Evolutionary conservation across 2,329 filamentous ascomycete genomes (phyloP).

Genomic region (Diaporthe ilicicola): DNA sequence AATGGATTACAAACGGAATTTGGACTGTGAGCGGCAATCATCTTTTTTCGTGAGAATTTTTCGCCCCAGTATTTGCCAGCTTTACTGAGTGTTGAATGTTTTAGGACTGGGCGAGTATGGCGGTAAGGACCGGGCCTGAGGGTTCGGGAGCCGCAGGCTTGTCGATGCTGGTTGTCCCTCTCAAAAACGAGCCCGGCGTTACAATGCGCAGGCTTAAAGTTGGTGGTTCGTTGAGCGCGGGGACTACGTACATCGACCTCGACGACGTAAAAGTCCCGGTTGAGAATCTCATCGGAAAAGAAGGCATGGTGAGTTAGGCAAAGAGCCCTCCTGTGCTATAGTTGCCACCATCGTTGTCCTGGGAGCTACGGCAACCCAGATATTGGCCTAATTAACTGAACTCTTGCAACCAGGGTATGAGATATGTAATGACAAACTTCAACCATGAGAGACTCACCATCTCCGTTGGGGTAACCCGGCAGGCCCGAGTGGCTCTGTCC

Average conservation of each 20-base stretch:
- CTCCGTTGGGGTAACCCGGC: slow-evolving; percentile 68
- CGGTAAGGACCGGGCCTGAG: slow-evolving; percentile 71
- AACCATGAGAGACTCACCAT: slow-evolving; percentile 80
- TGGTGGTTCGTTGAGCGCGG: slow-evolving; percentile 68
- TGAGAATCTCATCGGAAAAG: slow-evolving; percentile 73
- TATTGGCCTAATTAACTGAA: not conserved
- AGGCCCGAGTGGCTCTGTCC: slow-evolving; percentile 54
- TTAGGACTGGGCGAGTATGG: slow-evolving; percentile 71
- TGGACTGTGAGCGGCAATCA: slow-evolving; percentile 2
- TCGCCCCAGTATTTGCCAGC: accelerated
- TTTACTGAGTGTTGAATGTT: slow-evolving; percentile 58
- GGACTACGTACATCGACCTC: slow-evolving; percentile 79
- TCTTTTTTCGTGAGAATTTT: accelerated
- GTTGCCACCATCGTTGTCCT: not conserved
- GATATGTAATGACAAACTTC: slow-evolving; percentile 81
- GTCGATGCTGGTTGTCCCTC: slow-evolving; percentile 73
- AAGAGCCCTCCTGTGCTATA: not conserved
- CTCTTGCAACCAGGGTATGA: slow-evolving; percentile 67
- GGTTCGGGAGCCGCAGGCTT: slow-evolving; percentile 70
- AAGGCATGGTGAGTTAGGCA: slow-evolving; percentile 54
- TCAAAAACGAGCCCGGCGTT: slow-evolving; percentile 74
- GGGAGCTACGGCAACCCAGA: not conserved
- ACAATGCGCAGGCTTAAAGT: slow-evolving; percentile 74
- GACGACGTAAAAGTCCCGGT: slow-evolving; percentile 78
- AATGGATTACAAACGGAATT: slow-evolving; percentile 60